These are phyloP conservation scores for Eucalyptus pauciflora DNA, from an alignment of 345 rosid species.

Conservation along the genomic window DNA sequence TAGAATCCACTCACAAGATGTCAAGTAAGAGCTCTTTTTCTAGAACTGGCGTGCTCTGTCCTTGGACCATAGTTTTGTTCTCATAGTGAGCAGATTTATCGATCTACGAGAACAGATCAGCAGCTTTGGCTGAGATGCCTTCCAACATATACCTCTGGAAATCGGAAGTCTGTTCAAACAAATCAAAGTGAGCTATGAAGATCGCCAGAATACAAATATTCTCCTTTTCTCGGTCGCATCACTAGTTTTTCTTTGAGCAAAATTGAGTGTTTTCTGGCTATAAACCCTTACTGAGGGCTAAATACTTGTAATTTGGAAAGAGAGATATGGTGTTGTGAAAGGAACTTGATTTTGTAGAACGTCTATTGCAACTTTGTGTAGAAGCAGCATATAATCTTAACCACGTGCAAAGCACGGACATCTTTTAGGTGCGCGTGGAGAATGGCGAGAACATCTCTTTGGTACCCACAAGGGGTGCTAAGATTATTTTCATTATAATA, in stretches of 20 bases:
- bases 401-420: too few relatives aligned
- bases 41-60: not conserved
- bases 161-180: not conserved
- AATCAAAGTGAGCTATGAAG: not conserved
- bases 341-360: not conserved
- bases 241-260: not conserved
- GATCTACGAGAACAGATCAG: not conserved
- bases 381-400: not conserved
- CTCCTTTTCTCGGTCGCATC: not conserved
- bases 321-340: not conserved
- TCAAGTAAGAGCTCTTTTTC: not conserved
- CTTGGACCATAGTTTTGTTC: not conserved
- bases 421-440: not conserved
- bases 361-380: not conserved
- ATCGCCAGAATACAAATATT: not conserved
- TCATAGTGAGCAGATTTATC: not conserved
- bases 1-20: not conserved
- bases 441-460: not conserved
- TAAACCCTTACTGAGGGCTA: not conserved
- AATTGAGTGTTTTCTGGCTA: not conserved
- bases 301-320: not conserved
- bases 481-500: not conserved
- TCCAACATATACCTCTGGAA: not conserved
- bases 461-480: not conserved
- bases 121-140: not conserved